Evolutionary conservation across 2,329 filamentous ascomycete species (phyloP), one percentile per base, ranked within the genome.

Genomic region (Fulvia fulva): DNA sequence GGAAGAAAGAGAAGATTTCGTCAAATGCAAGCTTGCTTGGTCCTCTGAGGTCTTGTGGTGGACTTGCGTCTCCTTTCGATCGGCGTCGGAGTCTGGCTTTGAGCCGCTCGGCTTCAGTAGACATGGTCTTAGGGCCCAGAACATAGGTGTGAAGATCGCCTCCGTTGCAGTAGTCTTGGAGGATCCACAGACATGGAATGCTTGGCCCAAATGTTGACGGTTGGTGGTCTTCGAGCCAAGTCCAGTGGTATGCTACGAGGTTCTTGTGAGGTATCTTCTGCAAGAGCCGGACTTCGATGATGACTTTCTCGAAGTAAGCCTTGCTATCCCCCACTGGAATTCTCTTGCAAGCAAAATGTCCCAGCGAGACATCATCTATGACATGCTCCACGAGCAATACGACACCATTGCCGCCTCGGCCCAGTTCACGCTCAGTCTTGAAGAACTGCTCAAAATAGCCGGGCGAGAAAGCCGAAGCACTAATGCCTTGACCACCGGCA

Each of bases 91-190:
- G 84, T 54, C 90, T 89, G 6, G 91, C 91, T 72, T 97, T 97
- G 66, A 97, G 79, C 67, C 94, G 86, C 68, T 97, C 89, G 52
- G 83, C 82, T 0, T 78, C 76, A 5, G 86, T 83, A 6, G 88
- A 87, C n/a, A 94, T 85, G 68, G 96, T 83, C 0, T 78, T 77
- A 3, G 87, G 83, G 5, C 89, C 88, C n/a, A 92, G 79, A 16
- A 99, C 85, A 71, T 96, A 95, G 63, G 88, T 86, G 59, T 96
- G 87, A 19, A 99, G 80, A 70, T 99, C 94, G 16, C 94, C 94
- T 1, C 87, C 83, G 71, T 99, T 97, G 77, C 95, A 99, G 69
- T 96, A 99, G 70, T 99, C 92, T 71, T 99, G 94, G 7, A 99
- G 81, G 57, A 99, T 99, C 72, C 96, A 99, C 4, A 93, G 91